Conservation (phyloP, 192 early-diverging fungal species). For the Rhizophagus sp. region DNA sequence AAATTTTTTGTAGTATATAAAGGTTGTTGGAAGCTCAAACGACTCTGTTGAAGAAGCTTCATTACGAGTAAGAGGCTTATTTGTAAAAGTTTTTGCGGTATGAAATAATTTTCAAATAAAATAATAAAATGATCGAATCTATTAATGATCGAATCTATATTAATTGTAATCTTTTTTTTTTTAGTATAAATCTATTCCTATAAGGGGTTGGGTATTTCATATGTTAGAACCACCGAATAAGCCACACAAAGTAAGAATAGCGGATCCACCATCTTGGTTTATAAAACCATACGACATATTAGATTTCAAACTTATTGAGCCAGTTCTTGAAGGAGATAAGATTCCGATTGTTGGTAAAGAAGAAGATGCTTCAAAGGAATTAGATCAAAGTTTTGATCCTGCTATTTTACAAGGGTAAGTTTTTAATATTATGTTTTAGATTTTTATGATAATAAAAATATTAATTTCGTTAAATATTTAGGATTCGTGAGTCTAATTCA, state of each 20-base stretch:
- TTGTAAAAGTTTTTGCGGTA: constrained; percentile 33
- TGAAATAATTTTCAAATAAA: not conserved
- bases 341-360: not conserved
- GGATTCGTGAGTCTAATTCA: constrained; percentile 11
- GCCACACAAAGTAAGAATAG: not conserved
- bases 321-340: constrained; percentile 4
- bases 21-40: constrained; percentile 20
- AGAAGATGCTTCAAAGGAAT: not conserved
- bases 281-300: not conserved
- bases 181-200: constrained; percentile 3
- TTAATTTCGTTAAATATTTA: constrained; percentile 4
- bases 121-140: not conserved
- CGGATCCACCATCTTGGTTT: not conserved
- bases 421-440: not conserved
- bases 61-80: constrained; percentile 38
- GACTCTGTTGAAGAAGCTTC: constrained; percentile 31
- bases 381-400: not conserved
- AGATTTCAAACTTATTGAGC: constrained; percentile 4
- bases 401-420: not conserved
- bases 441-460: not conserved
- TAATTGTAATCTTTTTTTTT: not conserved
- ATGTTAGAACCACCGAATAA: constrained; percentile 7
- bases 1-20: constrained; percentile 11
- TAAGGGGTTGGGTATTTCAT: constrained; percentile 18
- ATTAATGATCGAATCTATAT: not conserved